Conservation (phyloP, 805 yeast genomes). For the Wickerhamiella bombiphila region DNA sequence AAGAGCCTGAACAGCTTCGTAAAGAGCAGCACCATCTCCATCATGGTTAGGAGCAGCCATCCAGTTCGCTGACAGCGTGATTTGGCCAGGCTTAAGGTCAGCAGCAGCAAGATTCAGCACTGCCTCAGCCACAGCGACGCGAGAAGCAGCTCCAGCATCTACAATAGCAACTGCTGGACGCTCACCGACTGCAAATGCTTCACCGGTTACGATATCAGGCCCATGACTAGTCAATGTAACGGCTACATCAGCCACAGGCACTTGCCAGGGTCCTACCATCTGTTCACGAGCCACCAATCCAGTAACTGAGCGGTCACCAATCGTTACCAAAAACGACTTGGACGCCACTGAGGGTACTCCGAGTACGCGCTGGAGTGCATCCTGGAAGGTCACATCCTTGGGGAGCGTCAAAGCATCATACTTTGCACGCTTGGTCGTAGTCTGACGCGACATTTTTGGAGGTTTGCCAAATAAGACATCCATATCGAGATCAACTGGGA, state of each 20-base stretch:
- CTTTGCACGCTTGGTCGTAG: constrained; percentile 45
- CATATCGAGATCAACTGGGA: constrained; percentile 91
- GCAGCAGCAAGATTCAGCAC: constrained; percentile 80
- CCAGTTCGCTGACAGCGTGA: constrained; percentile 95
- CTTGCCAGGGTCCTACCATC: constrained; percentile 99
- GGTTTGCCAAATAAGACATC: constrained; percentile 90
- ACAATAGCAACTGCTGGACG: constrained; percentile 81
- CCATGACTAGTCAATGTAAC: constrained; percentile 88
- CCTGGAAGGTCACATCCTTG: constrained; percentile 25
- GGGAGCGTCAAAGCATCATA: constrained; percentile 21
- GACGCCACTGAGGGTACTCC: constrained; percentile 91
- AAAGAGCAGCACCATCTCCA: constrained; percentile 90
- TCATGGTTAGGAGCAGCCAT: constrained; percentile 93
- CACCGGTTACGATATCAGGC: constrained; percentile 71
- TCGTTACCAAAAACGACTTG: constrained; percentile 87
- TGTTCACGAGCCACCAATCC: constrained; percentile 96
- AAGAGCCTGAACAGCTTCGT: constrained; percentile 94
- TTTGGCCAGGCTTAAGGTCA: constrained; percentile 57
- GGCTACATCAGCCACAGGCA: constrained; percentile 96
- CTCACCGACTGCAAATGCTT: constrained; percentile 96
- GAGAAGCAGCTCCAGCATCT: constrained; percentile 80
- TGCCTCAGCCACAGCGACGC: constrained; percentile 92
- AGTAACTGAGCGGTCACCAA: constrained; percentile 95
- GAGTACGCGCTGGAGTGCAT: constrained; percentile 68
- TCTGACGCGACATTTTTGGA: constrained; percentile 79